Conservation (phyloP, 768 basidiomycete genomes). For the Dioszegia hungarica region DNA sequence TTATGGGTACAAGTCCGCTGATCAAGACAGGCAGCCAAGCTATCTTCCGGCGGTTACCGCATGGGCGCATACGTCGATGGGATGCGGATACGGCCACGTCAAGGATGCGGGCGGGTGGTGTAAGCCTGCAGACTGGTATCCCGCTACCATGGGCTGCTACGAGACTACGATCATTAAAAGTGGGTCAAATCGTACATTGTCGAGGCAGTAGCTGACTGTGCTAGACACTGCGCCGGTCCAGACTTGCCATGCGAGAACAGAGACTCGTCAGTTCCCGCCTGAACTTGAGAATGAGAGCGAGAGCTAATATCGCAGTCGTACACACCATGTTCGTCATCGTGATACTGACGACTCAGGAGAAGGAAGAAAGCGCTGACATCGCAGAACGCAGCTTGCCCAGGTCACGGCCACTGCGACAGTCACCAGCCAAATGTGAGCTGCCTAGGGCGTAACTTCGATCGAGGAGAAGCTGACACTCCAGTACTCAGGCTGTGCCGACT, state of each 20-base stretch:
- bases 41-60: constrained; percentile 18
- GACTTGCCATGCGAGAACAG: not conserved
- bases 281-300: not conserved
- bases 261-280: not conserved
- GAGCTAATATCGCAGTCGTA: not conserved
- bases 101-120: constrained; percentile 14
- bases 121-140: constrained; percentile 18
- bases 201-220: not conserved
- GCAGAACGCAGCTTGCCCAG: not conserved
- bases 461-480: not conserved
- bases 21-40: constrained; percentile 13
- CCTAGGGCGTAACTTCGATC: not conserved
- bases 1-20: not conserved
- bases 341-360: too few species aligned
- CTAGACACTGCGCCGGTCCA: not conserved
- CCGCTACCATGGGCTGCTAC: constrained; percentile 22
- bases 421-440: not conserved
- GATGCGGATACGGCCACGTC: constrained; percentile 25
- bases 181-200: not conserved
- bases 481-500: constrained; percentile 4
- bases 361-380: too few species aligned
- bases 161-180: constrained; percentile 34
- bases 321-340: not conserved
- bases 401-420: not conserved
- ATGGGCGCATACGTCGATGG: constrained; percentile 25